Percentiles rank a stretch among this genome's conserved stretches.
Conservation (phyloP, 1,139 yeast species). For the Protomyces inouyei region DNA sequence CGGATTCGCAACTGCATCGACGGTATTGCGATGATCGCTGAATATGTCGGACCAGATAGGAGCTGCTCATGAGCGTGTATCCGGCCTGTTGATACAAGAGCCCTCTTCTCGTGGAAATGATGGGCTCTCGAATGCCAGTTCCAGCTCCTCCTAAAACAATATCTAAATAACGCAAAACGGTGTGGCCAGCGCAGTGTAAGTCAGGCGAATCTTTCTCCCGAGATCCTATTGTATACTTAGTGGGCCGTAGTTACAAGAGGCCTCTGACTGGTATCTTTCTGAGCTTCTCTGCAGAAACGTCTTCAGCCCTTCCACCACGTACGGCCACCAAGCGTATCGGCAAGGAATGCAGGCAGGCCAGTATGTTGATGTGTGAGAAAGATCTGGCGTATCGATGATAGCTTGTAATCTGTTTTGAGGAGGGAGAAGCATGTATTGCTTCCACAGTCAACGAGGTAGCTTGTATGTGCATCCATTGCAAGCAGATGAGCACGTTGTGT, state of each 20-base stretch:
- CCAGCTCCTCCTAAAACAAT: background rate
- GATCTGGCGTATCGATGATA: background rate
- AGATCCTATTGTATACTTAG: constrained; percentile 8
- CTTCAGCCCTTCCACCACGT: constrained; percentile 11
- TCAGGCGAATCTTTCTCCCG: constrained; percentile 13
- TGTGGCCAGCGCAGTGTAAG: constrained; percentile 16
- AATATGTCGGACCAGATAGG: constrained; percentile 1
- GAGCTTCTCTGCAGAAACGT: background rate
- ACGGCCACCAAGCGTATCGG: constrained; percentile 19
- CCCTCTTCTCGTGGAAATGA: constrained; percentile 12
- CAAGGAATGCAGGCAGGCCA: constrained; percentile 15
- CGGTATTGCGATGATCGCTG: background rate
- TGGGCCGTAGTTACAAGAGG: constrained; percentile 14
- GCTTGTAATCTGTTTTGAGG: constrained; percentile 3
- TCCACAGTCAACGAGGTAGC: constrained; percentile 21
- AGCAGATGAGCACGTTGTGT: constrained; percentile 18
- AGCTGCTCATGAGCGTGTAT: background rate
- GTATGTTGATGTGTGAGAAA: constrained; percentile 23
- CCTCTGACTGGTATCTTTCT: constrained; percentile 2
- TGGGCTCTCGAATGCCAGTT: background rate
- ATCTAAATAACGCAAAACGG: constrained; percentile 13
- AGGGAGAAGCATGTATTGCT: constrained; percentile 5
- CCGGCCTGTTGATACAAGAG: background rate
- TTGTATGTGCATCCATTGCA: background rate
- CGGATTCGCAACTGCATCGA: constrained; percentile 10